Evolutionary conservation across 164 flowering plant genomes (phyloP), one percentile per base, ranked within the genome.

Genomic region (Santalum album): DNA sequence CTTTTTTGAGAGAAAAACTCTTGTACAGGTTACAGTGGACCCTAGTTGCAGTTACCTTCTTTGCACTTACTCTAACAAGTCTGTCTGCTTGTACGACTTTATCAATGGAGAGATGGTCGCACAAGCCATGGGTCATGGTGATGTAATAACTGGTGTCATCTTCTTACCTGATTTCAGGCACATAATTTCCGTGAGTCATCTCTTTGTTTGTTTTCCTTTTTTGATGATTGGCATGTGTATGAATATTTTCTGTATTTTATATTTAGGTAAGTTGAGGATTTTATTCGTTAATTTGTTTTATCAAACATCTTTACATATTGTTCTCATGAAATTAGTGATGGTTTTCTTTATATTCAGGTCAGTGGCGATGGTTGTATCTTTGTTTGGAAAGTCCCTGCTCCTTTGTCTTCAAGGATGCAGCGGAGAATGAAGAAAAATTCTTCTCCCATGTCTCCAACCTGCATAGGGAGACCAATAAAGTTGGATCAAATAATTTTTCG

Each of bases 151-250:
- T 36, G 82, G 90, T 21, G 55, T 83, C 38, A 69, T 74, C 57
- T 86, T 86, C 72, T 68, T 83, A 72, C 79, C 90, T 19, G 85
- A 81, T 64, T 81, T 79, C 80, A 73, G 69, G 74, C 90, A 81
- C 67, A 66, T 86, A 11, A 69, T 79, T 60, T 81, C 87, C 51
- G 95, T 83, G 59, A 76, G 90, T 72, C 40, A 26, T 57, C 18
- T 5, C 16, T 48, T 15, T 25, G 22, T 27, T 58, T 42, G 47
- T 14, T 21, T 70, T 51, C 17, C 45, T 42, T 17, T n/a, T 19
- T 42, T 18, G 9, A 42, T 17, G 20, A 17, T 42, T 42, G 45
- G 17, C 7, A 17, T 9, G 20, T 2, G 2, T 36, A 36, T 36
- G 12, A 20, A 42, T 42, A 42, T 42, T 20, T 17, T 36, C 40